Evolutionary conservation across 805 yeast species (phyloP).

Genomic region (Monosporozyma servazzii): DNA sequence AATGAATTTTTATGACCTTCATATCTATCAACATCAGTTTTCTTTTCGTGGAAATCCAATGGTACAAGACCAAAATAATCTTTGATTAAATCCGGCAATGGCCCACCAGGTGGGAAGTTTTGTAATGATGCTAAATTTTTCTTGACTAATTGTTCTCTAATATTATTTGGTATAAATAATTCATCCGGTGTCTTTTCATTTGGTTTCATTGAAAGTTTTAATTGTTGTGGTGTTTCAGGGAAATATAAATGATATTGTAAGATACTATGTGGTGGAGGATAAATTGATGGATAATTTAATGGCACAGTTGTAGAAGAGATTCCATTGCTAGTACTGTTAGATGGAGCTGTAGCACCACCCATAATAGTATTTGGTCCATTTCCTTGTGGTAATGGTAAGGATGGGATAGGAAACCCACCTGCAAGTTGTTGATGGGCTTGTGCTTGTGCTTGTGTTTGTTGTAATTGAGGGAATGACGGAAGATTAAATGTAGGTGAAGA

Average conservation of each 20-base stretch:
- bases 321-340: neutral
- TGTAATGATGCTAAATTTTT: slow-evolving; percentile 78
- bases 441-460: neutral
- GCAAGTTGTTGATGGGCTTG: neutral
- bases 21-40: slow-evolving; percentile 30
- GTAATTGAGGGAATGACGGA: slow-evolving; percentile 1
- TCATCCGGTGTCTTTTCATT: slow-evolving; percentile 63
- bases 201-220: slow-evolving; percentile 48
- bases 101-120: slow-evolving; percentile 36
- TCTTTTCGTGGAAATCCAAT: slow-evolving; percentile 42
- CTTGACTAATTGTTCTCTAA: slow-evolving; percentile 61
- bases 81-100: slow-evolving; percentile 67
- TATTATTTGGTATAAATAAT: slow-evolving; percentile 61
- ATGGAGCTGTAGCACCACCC: neutral
- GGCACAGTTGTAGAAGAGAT: neutral
- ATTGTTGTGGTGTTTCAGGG: slow-evolving; percentile 75
- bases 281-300: slow-evolving; percentile 26
- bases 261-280: slow-evolving; percentile 33
- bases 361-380: neutral
- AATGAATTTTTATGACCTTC: slow-evolving; percentile 50
- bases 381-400: neutral
- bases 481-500: neutral
- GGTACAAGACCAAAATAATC: slow-evolving; percentile 81
- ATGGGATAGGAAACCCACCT: neutral
- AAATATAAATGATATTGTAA: slow-evolving; percentile 83